These are phyloP conservation scores for Yarrowia yakushimensis DNA, from an alignment of 805 yeast species.

Conservation along the genomic window DNA sequence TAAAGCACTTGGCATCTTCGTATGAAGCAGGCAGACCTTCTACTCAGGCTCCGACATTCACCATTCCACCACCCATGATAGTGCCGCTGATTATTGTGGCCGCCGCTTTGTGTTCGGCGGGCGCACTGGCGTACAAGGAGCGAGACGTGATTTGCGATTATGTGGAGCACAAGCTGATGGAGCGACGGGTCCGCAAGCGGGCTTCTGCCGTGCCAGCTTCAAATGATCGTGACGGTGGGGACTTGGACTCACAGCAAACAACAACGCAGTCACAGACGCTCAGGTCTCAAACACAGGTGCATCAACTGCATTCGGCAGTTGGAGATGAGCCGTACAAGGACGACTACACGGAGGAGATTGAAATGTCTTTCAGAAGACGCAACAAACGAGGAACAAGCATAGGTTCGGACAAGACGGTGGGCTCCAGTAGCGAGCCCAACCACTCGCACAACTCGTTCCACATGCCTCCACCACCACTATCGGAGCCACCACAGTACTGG, in stretches of 20 bases:
- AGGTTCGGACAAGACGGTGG: conserved; percentile 15
- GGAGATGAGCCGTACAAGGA: conserved; percentile 2
- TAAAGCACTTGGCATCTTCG: background rate
- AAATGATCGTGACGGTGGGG: background rate
- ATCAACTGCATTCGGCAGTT: background rate
- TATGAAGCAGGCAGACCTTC: background rate
- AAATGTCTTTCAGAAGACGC: conserved; percentile 19
- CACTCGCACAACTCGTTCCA: background rate
- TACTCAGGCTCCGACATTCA: background rate
- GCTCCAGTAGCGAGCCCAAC: background rate
- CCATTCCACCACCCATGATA: conserved; percentile 9
- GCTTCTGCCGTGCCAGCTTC: conserved; percentile 14
- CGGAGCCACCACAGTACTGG: background rate
- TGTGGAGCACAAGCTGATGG: conserved; percentile 20
- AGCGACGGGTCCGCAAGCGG: conserved; percentile 7
- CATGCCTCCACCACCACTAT: background rate
- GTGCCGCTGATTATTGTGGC: conserved; percentile 22
- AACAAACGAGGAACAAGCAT: conserved; percentile 12
- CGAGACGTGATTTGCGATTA: conserved; percentile 18
- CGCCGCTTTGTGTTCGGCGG: conserved; percentile 23
- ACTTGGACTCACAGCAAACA: background rate
- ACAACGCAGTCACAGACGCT: background rate
- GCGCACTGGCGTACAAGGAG: conserved; percentile 21
- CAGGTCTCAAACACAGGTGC: background rate
- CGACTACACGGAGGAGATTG: conserved; percentile 20